phyloP scores from a whole-genome alignment of 495 filamentous ascomycete genomes.

The Penicillium parvum region DNA sequence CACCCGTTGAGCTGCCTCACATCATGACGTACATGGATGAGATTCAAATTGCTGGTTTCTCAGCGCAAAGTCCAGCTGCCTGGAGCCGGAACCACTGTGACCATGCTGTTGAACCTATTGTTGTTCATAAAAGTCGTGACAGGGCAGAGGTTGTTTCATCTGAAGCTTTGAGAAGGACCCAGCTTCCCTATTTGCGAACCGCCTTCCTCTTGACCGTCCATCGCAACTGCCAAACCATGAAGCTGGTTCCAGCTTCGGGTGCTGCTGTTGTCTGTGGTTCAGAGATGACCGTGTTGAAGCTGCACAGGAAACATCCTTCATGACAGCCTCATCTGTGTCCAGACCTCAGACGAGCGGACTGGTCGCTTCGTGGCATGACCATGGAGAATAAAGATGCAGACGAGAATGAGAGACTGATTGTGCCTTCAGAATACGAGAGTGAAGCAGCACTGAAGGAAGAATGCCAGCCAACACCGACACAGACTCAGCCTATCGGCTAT shows the following conservation, averaged over 20 bases:
- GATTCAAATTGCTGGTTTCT: conserved; percentile 21
- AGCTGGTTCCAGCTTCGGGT: conserved; percentile 1
- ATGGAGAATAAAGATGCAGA: conserved; percentile 13
- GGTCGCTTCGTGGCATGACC: conserved; percentile 2
- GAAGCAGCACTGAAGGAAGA: conserved; percentile 6
- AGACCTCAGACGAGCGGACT: conserved; percentile 1
- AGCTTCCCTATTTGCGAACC: not conserved
- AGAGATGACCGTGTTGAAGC: conserved; percentile 1
- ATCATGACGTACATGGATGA: conserved; percentile 29
- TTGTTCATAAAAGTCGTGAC: not conserved
- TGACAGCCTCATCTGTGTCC: conserved; percentile 1
- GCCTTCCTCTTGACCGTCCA: conserved; percentile 2
- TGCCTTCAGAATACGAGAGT: conserved; percentile 8
- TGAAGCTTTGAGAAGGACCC: not conserved
- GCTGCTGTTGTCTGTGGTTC: conserved; percentile 1
- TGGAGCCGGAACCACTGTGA: conserved; percentile 4
- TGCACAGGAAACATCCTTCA: conserved; percentile 6
- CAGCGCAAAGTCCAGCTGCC: conserved; percentile 15
- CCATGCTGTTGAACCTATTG: not conserved
- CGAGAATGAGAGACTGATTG: not conserved
- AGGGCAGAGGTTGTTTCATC: not conserved
- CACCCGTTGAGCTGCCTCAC: conserved; percentile 16
- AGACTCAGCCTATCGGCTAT: conserved; percentile 11
- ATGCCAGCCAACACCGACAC: conserved; percentile 1
- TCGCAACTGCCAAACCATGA: conserved; percentile 21